Base-by-base conservation (phyloP, 306 rosid genomes). In the Cyamopsis tetragonoloba region DNA sequence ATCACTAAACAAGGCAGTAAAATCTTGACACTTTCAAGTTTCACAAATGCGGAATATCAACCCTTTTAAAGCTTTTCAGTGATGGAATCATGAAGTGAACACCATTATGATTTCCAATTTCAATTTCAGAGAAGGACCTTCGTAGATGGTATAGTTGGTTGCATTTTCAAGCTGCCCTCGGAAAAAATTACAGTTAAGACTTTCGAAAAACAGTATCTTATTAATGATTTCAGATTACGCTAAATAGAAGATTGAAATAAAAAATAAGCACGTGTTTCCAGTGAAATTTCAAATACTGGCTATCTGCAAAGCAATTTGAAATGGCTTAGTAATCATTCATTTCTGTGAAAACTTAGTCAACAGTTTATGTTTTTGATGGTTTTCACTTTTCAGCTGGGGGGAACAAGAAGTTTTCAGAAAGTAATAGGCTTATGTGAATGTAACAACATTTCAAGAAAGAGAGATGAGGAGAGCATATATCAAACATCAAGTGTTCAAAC, bases 241-340 rank as follows among this genome's bases (percentile, higher is more conserved):
- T 26, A 53, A 62, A 61, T 34, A 15, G 17, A 26, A 28, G 35
- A 5, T 6, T 34, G 39, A 34, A 42, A 46, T 17, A 57, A 57
- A 31, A 66, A 3, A 26, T 35, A 7, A 7, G 31, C 2, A 32
- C 35, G 59, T 9, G 56, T 44, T 66, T 57, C 48, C 11, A 10
- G 24, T 57, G 37, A 24, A 51, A 62, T 70, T 43, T 63, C 19
- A 73, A 62, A 41, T 23, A 53, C 48, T 5, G 4, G 26, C 65
- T 22, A 61, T 30, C 49, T 39, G 53, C 55, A 74, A 53, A 20
- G 7, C 15, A 70, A 57, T 76, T 63, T 49, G 44, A 65, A 58
- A 32, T 48, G 57, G 28, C 14, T 44, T 61, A 41, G 30, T 42
- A 28, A 57, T 19, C 35, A 69, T 19, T 48, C 53, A 62, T 32